Percentiles rank a stretch among this genome's conserved stretches.
Conservation (phyloP, 805 yeast genomes). For the Naumovozyma baii region DNA sequence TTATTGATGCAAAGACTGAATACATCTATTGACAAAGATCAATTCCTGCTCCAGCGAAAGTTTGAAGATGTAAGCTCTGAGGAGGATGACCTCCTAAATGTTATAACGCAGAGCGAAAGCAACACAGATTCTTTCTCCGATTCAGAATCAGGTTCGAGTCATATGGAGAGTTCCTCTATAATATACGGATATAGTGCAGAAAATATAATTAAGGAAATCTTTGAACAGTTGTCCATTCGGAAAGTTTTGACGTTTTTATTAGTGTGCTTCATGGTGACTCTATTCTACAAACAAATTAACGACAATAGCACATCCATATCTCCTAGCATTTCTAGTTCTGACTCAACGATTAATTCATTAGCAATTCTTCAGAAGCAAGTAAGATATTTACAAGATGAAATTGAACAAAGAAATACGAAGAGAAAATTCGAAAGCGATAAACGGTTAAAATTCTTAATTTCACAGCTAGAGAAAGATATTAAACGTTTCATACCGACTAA, state of each 20-base stretch:
- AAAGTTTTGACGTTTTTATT: too few species aligned
- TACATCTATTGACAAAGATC: neutral
- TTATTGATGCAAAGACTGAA: neutral
- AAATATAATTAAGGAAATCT: too few species aligned
- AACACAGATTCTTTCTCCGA: too few species aligned
- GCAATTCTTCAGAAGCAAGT: constrained; percentile 19
- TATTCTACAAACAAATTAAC: too few species aligned
- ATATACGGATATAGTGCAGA: too few species aligned
- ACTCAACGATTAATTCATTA: neutral
- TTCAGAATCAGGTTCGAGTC: too few species aligned
- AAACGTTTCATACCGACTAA: constrained; percentile 24
- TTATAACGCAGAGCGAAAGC: neutral
- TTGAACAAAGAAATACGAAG: constrained; percentile 16
- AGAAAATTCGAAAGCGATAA: constrained; percentile 22
- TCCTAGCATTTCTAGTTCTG: neutral
- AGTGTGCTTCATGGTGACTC: too few species aligned
- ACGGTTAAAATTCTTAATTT: constrained; percentile 21
- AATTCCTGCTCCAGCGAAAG: neutral
- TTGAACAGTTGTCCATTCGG: too few species aligned
- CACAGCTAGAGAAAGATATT: constrained; percentile 27
- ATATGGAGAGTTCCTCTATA: too few species aligned
- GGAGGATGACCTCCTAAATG: neutral
- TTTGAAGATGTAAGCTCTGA: neutral
- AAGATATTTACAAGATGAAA: constrained; percentile 22
- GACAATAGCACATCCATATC: too few species aligned